Evolutionary conservation across 1,284 basidiomycete genomes (phyloP), one percentile per base, ranked within the genome.

Genomic region (Phellinidium pouzarii): DNA sequence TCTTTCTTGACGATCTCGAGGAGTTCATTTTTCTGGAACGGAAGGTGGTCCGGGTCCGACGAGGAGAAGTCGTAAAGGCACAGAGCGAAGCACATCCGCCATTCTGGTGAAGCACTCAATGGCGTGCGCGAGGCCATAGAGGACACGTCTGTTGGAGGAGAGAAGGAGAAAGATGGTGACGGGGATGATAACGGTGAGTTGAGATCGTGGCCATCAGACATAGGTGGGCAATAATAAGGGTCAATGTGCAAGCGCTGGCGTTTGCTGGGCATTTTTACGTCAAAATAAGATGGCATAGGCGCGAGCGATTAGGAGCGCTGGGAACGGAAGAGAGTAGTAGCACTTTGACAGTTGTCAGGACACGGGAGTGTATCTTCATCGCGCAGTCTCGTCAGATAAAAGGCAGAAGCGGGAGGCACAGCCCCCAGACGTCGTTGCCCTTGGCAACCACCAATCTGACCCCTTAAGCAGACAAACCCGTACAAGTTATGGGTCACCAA

Each of bases 11-110:
- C 71, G 46, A 89, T 71, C 26, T 78, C 75, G 26, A 89, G 66
- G 9, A 87, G 74, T 58, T 88, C 86, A 57, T 79, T 77, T 66
- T 77, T 77, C 36, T 65, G 65, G 64, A 88, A 87, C 1, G 76
- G 68, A 14, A 88, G 72, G 54, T 83, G 80, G 60, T 75, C 76
- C 9, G 71, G 66, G 58, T 87, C 87, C 17, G 73, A 68, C 2
- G 82, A 76, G 19, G 71, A 61, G 59, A 84, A 88, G 66, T 87
- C 82, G 61, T 81, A 75, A 61, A 84, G 68, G 65, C 83, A 85
- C 11, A 84, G 63, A 22, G 80, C 84, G 20, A 75, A 76, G 64
- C 70, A 76, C 29, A 75, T 64, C 11, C 65, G 58, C 55, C 56
- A 59, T 6, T 59, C 60, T 6, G 48, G 36, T 36, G 22, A 31